Conservation (phyloP, 2,329 filamentous ascomycete genomes). For the Didymella pomorum region DNA sequence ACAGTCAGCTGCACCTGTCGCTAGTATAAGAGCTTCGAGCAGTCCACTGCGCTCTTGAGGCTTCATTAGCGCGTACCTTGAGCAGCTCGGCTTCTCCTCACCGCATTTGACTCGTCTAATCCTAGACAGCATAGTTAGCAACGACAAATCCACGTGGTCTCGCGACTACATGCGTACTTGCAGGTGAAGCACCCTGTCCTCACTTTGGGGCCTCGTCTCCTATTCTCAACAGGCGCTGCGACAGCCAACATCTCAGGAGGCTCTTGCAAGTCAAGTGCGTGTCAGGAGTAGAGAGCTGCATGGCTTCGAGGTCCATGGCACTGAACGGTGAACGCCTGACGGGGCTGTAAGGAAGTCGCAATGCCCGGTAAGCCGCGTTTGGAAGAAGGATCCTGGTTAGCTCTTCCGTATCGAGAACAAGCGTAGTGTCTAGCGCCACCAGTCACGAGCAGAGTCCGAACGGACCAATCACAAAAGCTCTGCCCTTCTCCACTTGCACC, state of each 20-base stretch:
- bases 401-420: background rate
- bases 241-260: slow-evolving; percentile 13
- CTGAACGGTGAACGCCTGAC: slow-evolving; percentile 3
- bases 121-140: slow-evolving; percentile 13
- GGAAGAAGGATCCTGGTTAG: background rate
- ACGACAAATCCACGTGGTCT: background rate
- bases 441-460: slow-evolving; percentile 15
- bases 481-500: background rate
- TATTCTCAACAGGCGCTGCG: slow-evolving; percentile 10
- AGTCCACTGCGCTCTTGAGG: background rate
- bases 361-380: background rate
- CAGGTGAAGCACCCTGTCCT: slow-evolving; percentile 38
- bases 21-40: background rate
- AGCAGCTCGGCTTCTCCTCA: slow-evolving; percentile 30
- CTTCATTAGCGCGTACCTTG: slow-evolving; percentile 22
- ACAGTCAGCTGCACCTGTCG: slow-evolving; percentile 4
- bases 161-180: slow-evolving; percentile 29
- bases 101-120: slow-evolving; percentile 37
- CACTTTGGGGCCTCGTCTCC: slow-evolving; percentile 31
- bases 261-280: background rate
- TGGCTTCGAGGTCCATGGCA: background rate
- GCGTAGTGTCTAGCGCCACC: background rate
- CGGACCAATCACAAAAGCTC: slow-evolving; percentile 3
- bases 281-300: slow-evolving; percentile 1
- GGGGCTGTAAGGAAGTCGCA: background rate